A percentile compares a stretch with the other conserved stretches of the same genome.
These are phyloP conservation scores for Tetrahymena malaccensis DNA, from an alignment of 73 alveolate genomes.

Conservation along the genomic window DNA sequence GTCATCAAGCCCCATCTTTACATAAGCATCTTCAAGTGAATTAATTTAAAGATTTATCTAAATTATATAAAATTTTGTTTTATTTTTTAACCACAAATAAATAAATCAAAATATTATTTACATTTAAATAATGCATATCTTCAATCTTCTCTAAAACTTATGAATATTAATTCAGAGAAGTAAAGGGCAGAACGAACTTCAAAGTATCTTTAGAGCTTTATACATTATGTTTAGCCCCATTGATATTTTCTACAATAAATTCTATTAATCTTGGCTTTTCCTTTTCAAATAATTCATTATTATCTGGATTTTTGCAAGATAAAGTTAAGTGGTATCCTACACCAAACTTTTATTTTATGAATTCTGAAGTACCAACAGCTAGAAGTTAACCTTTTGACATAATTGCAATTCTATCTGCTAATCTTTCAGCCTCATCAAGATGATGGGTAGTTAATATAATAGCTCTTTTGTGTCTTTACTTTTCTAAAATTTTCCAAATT, in stretches of 20 bases:
- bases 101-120: neutral
- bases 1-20: slow-evolving; percentile 63
- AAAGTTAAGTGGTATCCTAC: slow-evolving; percentile 34
- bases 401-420: slow-evolving; percentile 94
- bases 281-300: neutral
- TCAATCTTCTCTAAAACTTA: neutral
- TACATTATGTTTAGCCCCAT: neutral
- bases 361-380: slow-evolving; percentile 46
- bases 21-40: slow-evolving; percentile 95
- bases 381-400: slow-evolving; percentile 82
- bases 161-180: neutral
- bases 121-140: neutral
- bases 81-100: neutral
- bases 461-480: slow-evolving; percentile 56
- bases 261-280: neutral
- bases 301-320: neutral
- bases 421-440: slow-evolving; percentile 94
- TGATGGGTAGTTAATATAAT: slow-evolving; percentile 91
- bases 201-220: neutral
- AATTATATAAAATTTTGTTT: neutral
- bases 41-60: slow-evolving; percentile 59
- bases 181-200: neutral
- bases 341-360: slow-evolving; percentile 46
- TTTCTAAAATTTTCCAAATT: slow-evolving; percentile 86
- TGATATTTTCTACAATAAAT: neutral